Conservation (phyloP, 768 basidiomycete species). For the Mycena venus region DNA sequence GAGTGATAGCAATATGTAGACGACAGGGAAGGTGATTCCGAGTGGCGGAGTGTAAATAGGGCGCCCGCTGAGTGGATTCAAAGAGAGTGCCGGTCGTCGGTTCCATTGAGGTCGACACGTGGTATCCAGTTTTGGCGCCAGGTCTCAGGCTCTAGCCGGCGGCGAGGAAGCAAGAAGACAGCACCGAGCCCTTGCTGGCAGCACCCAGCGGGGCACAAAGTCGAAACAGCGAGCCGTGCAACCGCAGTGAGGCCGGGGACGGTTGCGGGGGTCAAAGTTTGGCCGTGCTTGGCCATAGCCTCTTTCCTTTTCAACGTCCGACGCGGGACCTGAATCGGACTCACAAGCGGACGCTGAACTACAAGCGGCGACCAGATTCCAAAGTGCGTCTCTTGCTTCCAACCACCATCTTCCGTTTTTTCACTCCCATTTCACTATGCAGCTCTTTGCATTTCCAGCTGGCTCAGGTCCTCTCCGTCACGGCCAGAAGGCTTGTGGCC, state of each 20-base stretch:
- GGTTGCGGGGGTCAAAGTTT: neutral
- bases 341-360: constrained; percentile 24
- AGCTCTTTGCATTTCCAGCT: neutral
- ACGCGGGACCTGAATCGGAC: constrained; percentile 25
- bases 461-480: neutral
- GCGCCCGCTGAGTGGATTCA: neutral
- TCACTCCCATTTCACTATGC: neutral
- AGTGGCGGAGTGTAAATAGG: neutral
- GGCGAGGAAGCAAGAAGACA: neutral
- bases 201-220: neutral
- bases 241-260: no score
- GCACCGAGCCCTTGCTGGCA: neutral
- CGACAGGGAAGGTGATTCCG: neutral
- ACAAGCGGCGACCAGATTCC: constrained; percentile 14
- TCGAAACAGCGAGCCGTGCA: neutral
- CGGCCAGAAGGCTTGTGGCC: neutral
- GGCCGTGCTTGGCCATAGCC: constrained; percentile 6
- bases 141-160: neutral
- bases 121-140: neutral
- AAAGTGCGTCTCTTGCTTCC: constrained; percentile 3
- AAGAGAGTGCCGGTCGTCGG: neutral
- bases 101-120: neutral
- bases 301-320: constrained; percentile 12
- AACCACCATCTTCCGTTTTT: constrained; percentile 6
- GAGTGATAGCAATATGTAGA: neutral